Base-by-base conservation (phyloP, 2,329 filamentous ascomycete species). In the Scedosporium boydii region DNA sequence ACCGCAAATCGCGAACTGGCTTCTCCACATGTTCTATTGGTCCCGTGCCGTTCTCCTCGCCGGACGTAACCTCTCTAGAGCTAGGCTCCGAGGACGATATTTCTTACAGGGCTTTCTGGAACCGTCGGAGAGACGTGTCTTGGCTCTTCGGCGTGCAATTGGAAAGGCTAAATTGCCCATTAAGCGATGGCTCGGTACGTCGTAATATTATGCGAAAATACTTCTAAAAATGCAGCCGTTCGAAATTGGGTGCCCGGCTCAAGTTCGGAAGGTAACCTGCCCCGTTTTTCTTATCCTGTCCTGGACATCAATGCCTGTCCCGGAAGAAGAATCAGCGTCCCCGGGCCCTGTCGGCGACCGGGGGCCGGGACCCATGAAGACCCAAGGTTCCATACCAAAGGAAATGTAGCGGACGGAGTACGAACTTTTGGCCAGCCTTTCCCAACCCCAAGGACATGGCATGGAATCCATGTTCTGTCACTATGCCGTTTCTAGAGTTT, bases 391-490 rank as follows among this genome's bases (percentile, higher is more conserved):
- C 58, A 41, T 6, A 12, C 42, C 58, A 23, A 48, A 48, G 51
- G 51, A 29, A 29, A 56, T 7, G 53, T 23, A 16, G 53, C 14
- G 53, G 10, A 18, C 46, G 46, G 29, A 41, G 9, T 58, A 41
- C 34, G 23, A 58, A 34, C 34, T 58, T 41, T 38, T 51, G 46
- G 46, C 10, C n/a, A 3, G 18, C 46, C 46, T 61, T 56, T 56
- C 48, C 59, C 59, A 55, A 42, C 23, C 46, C 48, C 59, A 61
- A 61, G 59, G 59, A 61, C 59, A 61, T 61, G 59, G 59, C 59
- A 53, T 61, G 59, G 5, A 56, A 61, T 18, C 59, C 48, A 61
- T 55, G 59, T n/a, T 21, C 23, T n/a, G 38, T 14, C 21, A 29
- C 51, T 58, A 58, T 21, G 12, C 55, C 55, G 16, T 16, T 58